Conservation (phyloP, 352 stramenopile species). For the Hyaloperonospora arabidopsidis region DNA sequence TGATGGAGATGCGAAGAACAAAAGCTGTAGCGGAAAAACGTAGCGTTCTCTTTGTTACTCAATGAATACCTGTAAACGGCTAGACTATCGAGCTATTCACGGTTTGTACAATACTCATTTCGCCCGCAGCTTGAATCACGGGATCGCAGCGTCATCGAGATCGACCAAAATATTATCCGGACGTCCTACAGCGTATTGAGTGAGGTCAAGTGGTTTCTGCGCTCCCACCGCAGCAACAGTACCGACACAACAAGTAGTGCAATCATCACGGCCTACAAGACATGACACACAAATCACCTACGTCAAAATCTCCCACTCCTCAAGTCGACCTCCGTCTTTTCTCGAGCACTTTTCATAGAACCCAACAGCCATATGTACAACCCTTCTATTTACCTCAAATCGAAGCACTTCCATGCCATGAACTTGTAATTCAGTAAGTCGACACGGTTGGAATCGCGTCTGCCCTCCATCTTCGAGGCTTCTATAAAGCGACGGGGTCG, state of each 20-base stretch:
- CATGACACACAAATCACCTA: constrained; percentile 3
- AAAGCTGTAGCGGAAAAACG: too few relatives aligned
- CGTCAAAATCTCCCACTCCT: too few relatives aligned
- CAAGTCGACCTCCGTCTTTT: too few relatives aligned
- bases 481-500: constrained; percentile 17
- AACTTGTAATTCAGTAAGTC: constrained; percentile 28
- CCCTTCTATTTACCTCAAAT: constrained; percentile 58
- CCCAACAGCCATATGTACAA: background rate
- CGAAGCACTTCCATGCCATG: constrained; percentile 44
- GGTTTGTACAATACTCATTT: too few relatives aligned
- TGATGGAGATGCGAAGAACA: too few relatives aligned
- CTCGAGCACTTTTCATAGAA: background rate
- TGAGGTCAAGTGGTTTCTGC: constrained; percentile 67
- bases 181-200: constrained; percentile 72
- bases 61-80: too few relatives aligned
- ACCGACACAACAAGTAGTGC: constrained; percentile 38
- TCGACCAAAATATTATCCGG: background rate
- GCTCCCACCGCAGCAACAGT: constrained; percentile 46
- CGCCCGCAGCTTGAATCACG: too few relatives aligned
- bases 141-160: too few relatives aligned
- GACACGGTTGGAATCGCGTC: constrained; percentile 51
- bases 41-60: too few relatives aligned
- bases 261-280: constrained; percentile 44
- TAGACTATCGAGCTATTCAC: too few relatives aligned
- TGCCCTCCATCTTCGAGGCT: constrained; percentile 25